These are phyloP conservation scores for Trapa incisa DNA, from an alignment of 345 rosid species.

Conservation along the genomic window DNA sequence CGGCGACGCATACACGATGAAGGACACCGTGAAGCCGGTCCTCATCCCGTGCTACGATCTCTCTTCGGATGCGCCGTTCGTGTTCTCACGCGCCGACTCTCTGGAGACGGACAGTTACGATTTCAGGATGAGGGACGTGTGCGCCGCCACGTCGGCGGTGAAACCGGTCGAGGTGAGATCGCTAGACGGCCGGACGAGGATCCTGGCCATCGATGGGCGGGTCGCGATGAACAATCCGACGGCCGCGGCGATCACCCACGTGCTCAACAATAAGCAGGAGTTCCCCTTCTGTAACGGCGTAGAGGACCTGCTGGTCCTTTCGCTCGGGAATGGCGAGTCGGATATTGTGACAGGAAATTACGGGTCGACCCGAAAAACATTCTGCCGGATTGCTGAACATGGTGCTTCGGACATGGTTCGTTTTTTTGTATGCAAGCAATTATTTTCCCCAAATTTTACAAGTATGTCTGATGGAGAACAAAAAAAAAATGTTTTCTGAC, in stretches of 20 bases:
- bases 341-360: slow-evolving; percentile 14
- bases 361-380: slow-evolving; percentile 15
- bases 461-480: too few species aligned
- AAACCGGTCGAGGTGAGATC: slow-evolving; percentile 50
- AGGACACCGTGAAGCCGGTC: slow-evolving; percentile 67
- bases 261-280: slow-evolving; percentile 75
- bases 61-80: slow-evolving; percentile 51
- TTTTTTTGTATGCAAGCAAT: not conserved
- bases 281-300: slow-evolving; percentile 63
- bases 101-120: slow-evolving; percentile 74
- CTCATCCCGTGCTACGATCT: slow-evolving; percentile 85
- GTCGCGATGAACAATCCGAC: slow-evolving; percentile 88
- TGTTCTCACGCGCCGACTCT: slow-evolving; percentile 95
- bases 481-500: too few species aligned
- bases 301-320: slow-evolving; percentile 64
- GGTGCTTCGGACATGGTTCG: slow-evolving; percentile 53
- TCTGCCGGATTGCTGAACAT: slow-evolving; percentile 39
- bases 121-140: slow-evolving; percentile 74
- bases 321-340: slow-evolving; percentile 68
- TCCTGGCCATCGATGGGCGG: slow-evolving; percentile 64
- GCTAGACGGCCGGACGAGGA: slow-evolving; percentile 45
- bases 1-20: slow-evolving; percentile 31
- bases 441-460: not conserved
- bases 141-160: slow-evolving; percentile 48
- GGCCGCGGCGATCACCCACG: slow-evolving; percentile 85